Evolutionary conservation across 371 early-diverging fungal genomes (phyloP), one percentile per base, ranked within the genome.

Genomic region (Mortierella sp.): DNA sequence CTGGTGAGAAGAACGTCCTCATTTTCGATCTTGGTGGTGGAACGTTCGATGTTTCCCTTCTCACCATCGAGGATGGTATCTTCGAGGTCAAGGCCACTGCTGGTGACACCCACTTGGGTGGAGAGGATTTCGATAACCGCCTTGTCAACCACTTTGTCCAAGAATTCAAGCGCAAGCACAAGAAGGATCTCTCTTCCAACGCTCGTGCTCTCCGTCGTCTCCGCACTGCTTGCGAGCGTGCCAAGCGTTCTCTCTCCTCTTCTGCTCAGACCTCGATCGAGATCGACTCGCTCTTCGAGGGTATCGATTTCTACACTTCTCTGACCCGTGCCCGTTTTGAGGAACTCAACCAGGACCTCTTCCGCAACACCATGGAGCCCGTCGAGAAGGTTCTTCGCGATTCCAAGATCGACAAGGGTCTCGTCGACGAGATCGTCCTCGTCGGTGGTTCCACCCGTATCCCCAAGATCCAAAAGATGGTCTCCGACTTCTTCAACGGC

Each of bases 371-470:
- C 84, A 86, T 97, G 83, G 96, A 96, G 66, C 97, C 97, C 70
- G 98, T 99, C 71, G 97, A 97, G 87, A 97, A 95, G 90, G 96
- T 96, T 53, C 88, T 99, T 83, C 91, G 93, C 68, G 97, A 97
- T 86, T 85, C 97, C 86, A 96, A 96, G 94, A 90, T 96, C 77
- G 96, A 95, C 87, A 99, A 99, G 93, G 81, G 88, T 80, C 78
- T 89, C 66, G 95, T 99, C 77, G 88, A 97, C 83, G 97, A 98
- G 83, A 97, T 99, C 80, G 97, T 99, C 77, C 89, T 99, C 58
- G 99, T 99, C 76, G 99, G 99, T 87, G 99, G 99, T 83, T 98
- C 98, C 83, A 98, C 99, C 81, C 98, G 99, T 94, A 99, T 99
- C 90, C 99, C 99, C 91, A 99, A 98, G 95, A 95, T 99, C 86